These are phyloP conservation scores for Angomonas ambiguus DNA, from an alignment of 208 protist genomes.

Conservation along the genomic window DNA sequence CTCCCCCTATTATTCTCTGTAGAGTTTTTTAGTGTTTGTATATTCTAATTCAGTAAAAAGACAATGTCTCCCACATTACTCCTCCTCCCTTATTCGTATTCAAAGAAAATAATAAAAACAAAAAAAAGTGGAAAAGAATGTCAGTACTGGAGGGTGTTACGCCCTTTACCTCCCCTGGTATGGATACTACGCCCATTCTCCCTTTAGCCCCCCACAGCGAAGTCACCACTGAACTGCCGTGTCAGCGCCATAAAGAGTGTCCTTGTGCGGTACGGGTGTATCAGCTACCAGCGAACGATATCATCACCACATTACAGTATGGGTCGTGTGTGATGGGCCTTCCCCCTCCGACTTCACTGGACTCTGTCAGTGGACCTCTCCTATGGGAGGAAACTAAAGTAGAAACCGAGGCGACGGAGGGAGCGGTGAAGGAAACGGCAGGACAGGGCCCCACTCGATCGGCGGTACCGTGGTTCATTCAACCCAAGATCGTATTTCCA, in stretches of 20 bases:
- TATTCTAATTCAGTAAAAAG: not conserved
- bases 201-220: not conserved
- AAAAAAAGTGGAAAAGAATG: too few species aligned
- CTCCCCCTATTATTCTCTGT: not conserved
- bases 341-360: not conserved
- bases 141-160: too few species aligned
- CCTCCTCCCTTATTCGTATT: too few species aligned
- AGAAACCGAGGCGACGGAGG: slow-evolving; percentile 5
- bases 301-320: slow-evolving; percentile 9
- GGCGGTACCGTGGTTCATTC: not conserved
- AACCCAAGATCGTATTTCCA: not conserved
- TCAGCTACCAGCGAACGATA: slow-evolving; percentile 13
- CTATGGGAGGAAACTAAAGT: slow-evolving; percentile 27
- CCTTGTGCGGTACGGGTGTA: slow-evolving; percentile 46
- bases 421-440: not conserved
- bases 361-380: not conserved
- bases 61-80: not conserved
- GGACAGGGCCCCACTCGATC: not conserved
- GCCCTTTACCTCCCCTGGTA: not conserved
- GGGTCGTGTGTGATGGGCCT: slow-evolving; percentile 20
- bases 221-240: not conserved
- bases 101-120: not conserved
- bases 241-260: slow-evolving; percentile 30
- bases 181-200: not conserved
- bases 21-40: not conserved